Evolutionary conservation across 192 early-diverging fungal genomes (phyloP), one percentile per base, ranked within the genome.

Genomic region (Coemansia sp.): DNA sequence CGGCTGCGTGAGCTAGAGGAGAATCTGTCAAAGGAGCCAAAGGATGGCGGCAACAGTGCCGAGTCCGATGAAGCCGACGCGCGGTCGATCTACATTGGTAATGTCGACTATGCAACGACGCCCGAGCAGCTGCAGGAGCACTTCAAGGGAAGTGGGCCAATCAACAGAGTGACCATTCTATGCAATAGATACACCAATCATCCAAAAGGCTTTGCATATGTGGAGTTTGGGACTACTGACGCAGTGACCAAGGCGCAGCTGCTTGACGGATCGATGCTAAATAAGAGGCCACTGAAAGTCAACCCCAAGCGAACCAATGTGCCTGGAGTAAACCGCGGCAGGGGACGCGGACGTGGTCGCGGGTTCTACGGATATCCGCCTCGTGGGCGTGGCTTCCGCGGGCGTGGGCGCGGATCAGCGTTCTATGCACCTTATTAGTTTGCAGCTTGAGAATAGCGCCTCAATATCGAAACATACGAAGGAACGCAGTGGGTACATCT

Each of bases 101-200:
- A 94, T 82, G 95, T 98, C 25, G 97, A 99, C 75, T 99, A 97
- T 82, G 83, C 78, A 44, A 83, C 93, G 24, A 94, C 94, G 55
- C 95, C 97, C 18, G 95, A 97, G 65, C 93, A 97, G 62, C 83
- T 99, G 30, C 94, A 97, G 72, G 88, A 87, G 30, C 94, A 95
- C 67, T 99, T 99, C 64, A 90, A 94, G 76, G 85, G 92, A 7
- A 96, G 95, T 74, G 96, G 97, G 19, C 89, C 89, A 19, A 96
- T 99, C 73, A 99, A 96, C 73, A 86, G 97, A 24, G 93, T 98
- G 8, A 99, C 96, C 12, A 97, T 98, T 62, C 72, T 95, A 47
- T 95, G 94, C 67, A 91, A 99, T 81, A 95, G 94, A 73, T 92
- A 81, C 67, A 97, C 94, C 21, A 94, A 94, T 22, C 90, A 92